Evolutionary conservation across 192 early-diverging fungal species (phyloP), one percentile per base, ranked within the genome.

Genomic region (Backusella tarrabulga): DNA sequence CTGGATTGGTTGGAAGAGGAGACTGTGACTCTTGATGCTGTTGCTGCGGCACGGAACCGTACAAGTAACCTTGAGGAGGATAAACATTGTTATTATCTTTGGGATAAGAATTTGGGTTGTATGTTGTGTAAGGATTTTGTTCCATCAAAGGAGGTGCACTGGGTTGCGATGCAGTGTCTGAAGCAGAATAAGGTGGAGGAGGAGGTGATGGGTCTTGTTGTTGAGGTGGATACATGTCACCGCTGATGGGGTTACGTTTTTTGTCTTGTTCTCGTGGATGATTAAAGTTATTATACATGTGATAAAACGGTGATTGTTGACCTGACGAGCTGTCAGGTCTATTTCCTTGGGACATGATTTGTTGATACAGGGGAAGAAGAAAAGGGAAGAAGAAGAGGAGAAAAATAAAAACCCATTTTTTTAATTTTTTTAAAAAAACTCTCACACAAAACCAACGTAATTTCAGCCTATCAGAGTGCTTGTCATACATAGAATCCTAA

Each of bases 101-200:
- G 41, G 34, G 21, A n/a, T 40, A 38, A 11, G 35, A 4, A 23
- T 6, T n/a, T 70, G 21, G 1, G 11, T 23, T 38, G 34, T n/a
- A 41, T 41, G 11, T 7, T 50, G 46, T 17, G 19, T 50, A 50
- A n/a, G 19, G 1, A 50, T 50, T 50, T 6, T 21, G 21, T 41
- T 70, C 68, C 15, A 50, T n/a, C 15, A 70, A 70, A 36, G 68
- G 68, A 12, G 68, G 68, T 70, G 68, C 68, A 70, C 68, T 70
- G 21, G 68, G 35, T 12, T 36, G 34, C n/a, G 68, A 38, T 70
- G 35, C 17, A 38, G n/a, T 21, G 6, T 19, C 34, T 3, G 36
- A 69, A 38, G 68, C 19, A 23, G 34, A 23, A 70, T 70, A 70
- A 26, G 68, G 68, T 70, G 68, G 68, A 9, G 17, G 21, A 9